phyloP scores from a whole-genome alignment of 345 rosid species.

The Carallia pectinifolia region DNA sequence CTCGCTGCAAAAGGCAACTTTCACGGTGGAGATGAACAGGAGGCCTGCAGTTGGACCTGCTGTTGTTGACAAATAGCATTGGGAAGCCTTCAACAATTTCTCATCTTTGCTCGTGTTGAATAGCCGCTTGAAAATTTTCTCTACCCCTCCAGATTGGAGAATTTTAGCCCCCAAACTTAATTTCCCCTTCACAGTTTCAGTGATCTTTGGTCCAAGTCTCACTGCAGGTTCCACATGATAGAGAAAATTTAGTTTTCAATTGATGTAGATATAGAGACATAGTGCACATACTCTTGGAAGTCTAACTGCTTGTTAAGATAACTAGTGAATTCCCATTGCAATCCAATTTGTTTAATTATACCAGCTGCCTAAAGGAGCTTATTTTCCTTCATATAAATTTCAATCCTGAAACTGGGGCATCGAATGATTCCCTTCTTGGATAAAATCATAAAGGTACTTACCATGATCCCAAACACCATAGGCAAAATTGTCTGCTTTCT shows the following conservation, averaged over 20 bases:
- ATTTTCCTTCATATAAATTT: no score
- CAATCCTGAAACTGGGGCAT: no score
- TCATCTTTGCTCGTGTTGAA: slow-evolving; percentile 38
- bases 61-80: slow-evolving; percentile 45
- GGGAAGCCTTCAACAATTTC: slow-evolving; percentile 45
- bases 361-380: no score
- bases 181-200: slow-evolving; percentile 44
- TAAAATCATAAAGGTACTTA: not conserved
- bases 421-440: no score
- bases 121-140: slow-evolving; percentile 38
- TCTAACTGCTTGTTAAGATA: no score
- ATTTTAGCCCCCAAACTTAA: slow-evolving; percentile 42
- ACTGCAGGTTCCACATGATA: slow-evolving; percentile 25
- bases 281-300: no score
- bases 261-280: not conserved
- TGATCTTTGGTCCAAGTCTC: slow-evolving; percentile 27
- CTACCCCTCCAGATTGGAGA: slow-evolving; percentile 41
- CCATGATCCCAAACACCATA: slow-evolving; percentile 22
- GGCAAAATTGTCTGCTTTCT: slow-evolving; percentile 27
- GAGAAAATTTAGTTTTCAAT: slow-evolving; percentile 4
- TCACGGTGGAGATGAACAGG: slow-evolving; percentile 40
- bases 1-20: slow-evolving; percentile 40
- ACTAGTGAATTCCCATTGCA: not conserved
- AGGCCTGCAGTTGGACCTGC: slow-evolving; percentile 49
- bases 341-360: no score